Evolutionary conservation across 306 rosid species (phyloP), one percentile per base, ranked within the genome.

Genomic region (Vachellia pachyceras): DNA sequence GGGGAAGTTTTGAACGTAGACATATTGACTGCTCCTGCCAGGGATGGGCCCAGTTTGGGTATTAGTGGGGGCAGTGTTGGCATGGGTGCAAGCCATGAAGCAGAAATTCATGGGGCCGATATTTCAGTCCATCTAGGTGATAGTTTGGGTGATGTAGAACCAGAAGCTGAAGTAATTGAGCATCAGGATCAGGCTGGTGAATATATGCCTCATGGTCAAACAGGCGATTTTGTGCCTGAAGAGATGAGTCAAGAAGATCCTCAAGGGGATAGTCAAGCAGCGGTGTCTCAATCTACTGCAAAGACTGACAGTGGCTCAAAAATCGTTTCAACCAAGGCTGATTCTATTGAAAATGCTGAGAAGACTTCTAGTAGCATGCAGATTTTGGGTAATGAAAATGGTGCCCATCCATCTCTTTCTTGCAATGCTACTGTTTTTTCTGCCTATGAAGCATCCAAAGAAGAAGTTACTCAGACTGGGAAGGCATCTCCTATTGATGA

Each of bases 51-150:
- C 77, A 95, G 99, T 85, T 87, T 95, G 58, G 99, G 99, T 86
- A 84, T 96, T 79, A 96, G 99, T 80, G 99, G 94, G 14, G 99
- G 97, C 72, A 96, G 99, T 88, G 97, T 96, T 69, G 99, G 99
- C 76, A 96, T 96, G 98, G 94, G 98, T 83, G 97, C 97, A 50
- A 93, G 99, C 82, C 97, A 96, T 76, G 99, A 96, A 88, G 98
- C 99, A 78, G 99, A 96, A 86, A 96, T 96, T 78, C 99, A 92
- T 52, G 99, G 99, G 79, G 88, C 92, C 57, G 98, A 92, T 83
- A 88, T 86, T 78, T 93, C 97, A 37, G 97, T 91, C 81, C 95
- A 92, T 79, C 88, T 94, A 90, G 95, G 92, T 69, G 93, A 90
- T 87, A 96, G 97, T 84, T 91, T 96, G 54, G 99, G 99, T 37